A percentile compares a stretch with the other conserved stretches of the same genome.
Evolutionary conservation across 2,329 filamentous ascomycete species (phyloP).

Genomic region (Cladosporium colombiae): DNA sequence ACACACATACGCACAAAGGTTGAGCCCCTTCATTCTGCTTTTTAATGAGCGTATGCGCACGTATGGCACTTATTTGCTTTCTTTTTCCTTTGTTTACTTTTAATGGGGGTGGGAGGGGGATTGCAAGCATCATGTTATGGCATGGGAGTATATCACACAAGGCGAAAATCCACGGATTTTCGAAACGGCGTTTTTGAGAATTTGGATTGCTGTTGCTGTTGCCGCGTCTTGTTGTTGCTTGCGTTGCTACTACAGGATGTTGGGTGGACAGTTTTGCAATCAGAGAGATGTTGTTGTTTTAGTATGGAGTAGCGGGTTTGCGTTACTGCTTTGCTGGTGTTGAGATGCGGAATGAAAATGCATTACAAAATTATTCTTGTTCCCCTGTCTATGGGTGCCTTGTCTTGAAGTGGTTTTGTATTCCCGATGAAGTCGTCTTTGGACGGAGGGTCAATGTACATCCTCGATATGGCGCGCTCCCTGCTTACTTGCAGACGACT

Average conservation of each 20-base stretch:
- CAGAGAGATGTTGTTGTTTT: not conserved
- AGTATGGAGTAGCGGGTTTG: not conserved
- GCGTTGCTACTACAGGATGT: constrained; percentile 5
- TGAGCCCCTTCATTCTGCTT: constrained; percentile 5
- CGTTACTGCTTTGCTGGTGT: not conserved
- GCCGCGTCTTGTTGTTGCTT: constrained; percentile 9
- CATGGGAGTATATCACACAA: constrained; percentile 10
- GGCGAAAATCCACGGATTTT: constrained; percentile 19
- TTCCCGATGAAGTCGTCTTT: not conserved
- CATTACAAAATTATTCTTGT: not conserved
- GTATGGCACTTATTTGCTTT: not conserved
- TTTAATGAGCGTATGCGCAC: constrained; percentile 17
- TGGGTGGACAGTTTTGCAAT: not conserved
- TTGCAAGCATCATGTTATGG: constrained; percentile 18
- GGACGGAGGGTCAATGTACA: not conserved
- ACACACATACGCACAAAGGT: constrained; percentile 12
- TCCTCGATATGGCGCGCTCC: too few relatives aligned
- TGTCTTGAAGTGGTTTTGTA: not conserved
- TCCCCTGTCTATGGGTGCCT: not conserved
- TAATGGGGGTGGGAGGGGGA: not conserved
- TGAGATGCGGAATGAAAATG: not conserved
- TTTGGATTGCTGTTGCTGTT: not conserved
- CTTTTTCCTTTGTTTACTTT: constrained; percentile 11
- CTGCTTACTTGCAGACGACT: too few relatives aligned
- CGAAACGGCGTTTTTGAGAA: not conserved